Evolutionary conservation across 306 rosid species (phyloP), one percentile per base, ranked within the genome.

Genomic region (Boehmeria nivea): DNA sequence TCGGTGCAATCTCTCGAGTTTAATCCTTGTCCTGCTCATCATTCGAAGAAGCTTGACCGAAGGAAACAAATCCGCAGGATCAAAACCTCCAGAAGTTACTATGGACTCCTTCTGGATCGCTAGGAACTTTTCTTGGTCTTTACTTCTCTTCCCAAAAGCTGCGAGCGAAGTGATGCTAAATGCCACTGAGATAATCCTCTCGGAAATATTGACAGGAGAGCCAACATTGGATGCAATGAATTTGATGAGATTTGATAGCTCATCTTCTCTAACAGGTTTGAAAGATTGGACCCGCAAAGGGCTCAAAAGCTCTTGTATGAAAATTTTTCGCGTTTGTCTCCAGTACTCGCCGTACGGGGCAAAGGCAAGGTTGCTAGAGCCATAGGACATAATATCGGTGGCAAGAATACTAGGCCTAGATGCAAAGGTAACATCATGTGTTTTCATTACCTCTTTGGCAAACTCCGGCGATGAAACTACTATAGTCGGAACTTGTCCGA

Each of bases 381-480:
- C 69, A 8, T 81, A 61, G 17, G 54, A 13, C 36, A 71, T 2
- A 7, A 58, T 68, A 37, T 36, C 19, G 6, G 76, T 1, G 9
- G 25, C 14, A 8, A 74, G 66, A 33, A 61, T 19, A 12, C 49
- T 3, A 6, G 76, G 76, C 26, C 51, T 46, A 46, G 6, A 46
- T 8, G 51, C 51, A 21, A 46, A 46, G 24, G 17, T 20, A 2
- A 5, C 1, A n/a, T 73, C 80, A 46, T 73, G 73, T 12, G 73
- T 73, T 48, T 69, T 69, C 65, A 78, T 53, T 3, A 78, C 59
- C 59, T 70, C 80, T 25, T 18, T 63, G 15, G 74, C 74, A 24
- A 43, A 23, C 36, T 74, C 77, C 40, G 80, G 19, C 9, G 80
- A 70, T 4, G 83, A 78, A 47, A 74, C 65, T 3, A 73, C 54